Conservation (phyloP, 345 rosid genomes). For the Salix brachista region DNA sequence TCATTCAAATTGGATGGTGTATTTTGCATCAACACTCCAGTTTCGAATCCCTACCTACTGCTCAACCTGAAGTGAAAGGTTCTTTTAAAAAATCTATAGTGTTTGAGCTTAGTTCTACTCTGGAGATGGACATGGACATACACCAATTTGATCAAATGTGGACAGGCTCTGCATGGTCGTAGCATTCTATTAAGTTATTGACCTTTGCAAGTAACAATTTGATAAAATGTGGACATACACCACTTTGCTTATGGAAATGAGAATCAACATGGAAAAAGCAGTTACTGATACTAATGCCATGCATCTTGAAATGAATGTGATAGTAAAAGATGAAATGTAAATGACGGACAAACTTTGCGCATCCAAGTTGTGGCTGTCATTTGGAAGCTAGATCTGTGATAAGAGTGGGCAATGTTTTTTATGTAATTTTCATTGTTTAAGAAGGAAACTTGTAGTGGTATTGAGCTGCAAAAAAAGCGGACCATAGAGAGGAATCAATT, state of each 20-base stretch:
- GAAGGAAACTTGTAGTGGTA: neutral
- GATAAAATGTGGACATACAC: too few relatives aligned
- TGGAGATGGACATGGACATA: neutral
- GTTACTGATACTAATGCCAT: neutral
- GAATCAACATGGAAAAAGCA: neutral
- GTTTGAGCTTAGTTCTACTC: neutral
- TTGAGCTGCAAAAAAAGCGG: neutral
- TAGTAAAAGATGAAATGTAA: neutral
- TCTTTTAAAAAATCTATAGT: neutral
- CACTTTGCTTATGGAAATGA: neutral
- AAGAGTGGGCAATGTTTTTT: neutral
- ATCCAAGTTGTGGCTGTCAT: neutral
- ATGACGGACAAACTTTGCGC: neutral
- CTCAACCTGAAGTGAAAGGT: neutral
- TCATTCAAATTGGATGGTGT: neutral
- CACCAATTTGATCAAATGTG: neutral
- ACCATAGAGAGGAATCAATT: neutral
- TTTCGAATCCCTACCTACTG: neutral
- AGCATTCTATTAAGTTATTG: neutral
- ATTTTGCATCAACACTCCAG: neutral
- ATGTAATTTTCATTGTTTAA: neutral
- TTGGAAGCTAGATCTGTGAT: neutral
- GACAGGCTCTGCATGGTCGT: neutral
- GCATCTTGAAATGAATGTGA: neutral
- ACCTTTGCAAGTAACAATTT: neutral